Base-by-base conservation (phyloP, 139 green algal species). In the Spirogloea muscicola region DNA sequence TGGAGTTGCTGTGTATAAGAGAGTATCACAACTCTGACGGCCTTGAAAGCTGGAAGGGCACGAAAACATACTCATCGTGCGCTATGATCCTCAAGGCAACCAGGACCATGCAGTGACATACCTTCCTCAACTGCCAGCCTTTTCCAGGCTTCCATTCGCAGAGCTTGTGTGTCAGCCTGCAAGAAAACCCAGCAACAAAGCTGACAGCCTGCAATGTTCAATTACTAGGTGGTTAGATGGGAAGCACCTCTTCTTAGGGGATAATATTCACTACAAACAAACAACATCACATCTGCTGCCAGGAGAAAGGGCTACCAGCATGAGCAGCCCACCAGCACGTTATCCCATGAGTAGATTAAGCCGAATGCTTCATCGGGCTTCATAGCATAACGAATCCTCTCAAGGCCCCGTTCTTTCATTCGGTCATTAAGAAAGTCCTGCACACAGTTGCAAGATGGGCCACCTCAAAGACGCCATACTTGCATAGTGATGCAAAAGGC, bases 321-420 rank as follows among this genome's bases (percentile, higher is more conserved):
- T 69, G 10, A 59, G 40, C 9, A 27, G n/a, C 39, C 6, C 44
- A 69, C 74, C 29, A 82, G 9, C 31, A 83, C 80, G 39, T 74
- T 25, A 31, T 84, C 73, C 55, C 55, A 73, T 7, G 72, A 67
- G 34, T 91, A 94, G 1, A 96, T 74, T 41, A 90, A 72, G 43
- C 87, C 91, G 66, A 87, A 89, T 0, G 91, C 90, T 60, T 96
- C 87, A 64, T 96, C 91, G 1, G 91, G 91, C 0, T 85, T 42
- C 44, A 76, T 40, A 16, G 69, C 48, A 58, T 85, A 69, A 16
- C 90, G 77, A 27, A 89, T 82, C 0, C 89, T 80, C 10, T 82
- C 37, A 0, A 83, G 77, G 3, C 90, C 90, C 5, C 64, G 72
- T 1, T 84, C 49, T 39, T 77, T 61, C 9, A 96, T 80, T 31